Evolutionary conservation across 805 yeast species (phyloP), one percentile per base, ranked within the genome.

Genomic region (Huiozyma sinensis): DNA sequence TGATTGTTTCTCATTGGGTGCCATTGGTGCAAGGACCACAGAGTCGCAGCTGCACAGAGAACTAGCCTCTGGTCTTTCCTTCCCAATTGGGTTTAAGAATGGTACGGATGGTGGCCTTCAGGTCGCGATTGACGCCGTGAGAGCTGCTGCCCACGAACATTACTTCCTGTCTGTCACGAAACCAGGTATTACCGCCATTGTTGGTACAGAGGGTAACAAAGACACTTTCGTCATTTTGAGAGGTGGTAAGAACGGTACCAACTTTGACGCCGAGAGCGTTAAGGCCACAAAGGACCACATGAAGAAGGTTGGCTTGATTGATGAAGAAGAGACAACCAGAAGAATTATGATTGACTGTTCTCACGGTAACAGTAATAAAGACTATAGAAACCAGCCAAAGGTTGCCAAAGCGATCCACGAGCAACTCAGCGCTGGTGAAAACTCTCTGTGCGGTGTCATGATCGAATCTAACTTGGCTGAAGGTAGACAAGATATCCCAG

Each of bases 21-120:
- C 98, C 40, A 89, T 90, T 64, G 98, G 98, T 58, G 98, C 98
- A 35, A 83, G 98, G 73, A 90, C 98, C 39, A 90, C 98, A 35
- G 98, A 90, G 71, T 88, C 96, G 35, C 98, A 90, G 71, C 77
- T 90, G 44, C 98, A 90, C 67, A 81, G 98, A 66, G 98, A 90
- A 67, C 76, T 90, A 54, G 95, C 97, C 4, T 88, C 97, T 0
- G 98, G 97, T 31, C 71, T 92, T 39, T 85, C 95, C 3, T 90
- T 92, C 87, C 98, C 98, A 37, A 87, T 90, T 47, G 98, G 98
- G 43, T 90, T 90, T 81, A 90, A 90, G 65, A 90, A 90, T 61
- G 97, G 97, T 60, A 90, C 98, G 36, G 97, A 92, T 64, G 98
- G 98, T 60, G 79, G 89, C 38, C 67, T 92, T 42, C 94, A 87